Conservation (phyloP, 2,329 filamentous ascomycete genomes). For the Rutstroemia sp. region DNA sequence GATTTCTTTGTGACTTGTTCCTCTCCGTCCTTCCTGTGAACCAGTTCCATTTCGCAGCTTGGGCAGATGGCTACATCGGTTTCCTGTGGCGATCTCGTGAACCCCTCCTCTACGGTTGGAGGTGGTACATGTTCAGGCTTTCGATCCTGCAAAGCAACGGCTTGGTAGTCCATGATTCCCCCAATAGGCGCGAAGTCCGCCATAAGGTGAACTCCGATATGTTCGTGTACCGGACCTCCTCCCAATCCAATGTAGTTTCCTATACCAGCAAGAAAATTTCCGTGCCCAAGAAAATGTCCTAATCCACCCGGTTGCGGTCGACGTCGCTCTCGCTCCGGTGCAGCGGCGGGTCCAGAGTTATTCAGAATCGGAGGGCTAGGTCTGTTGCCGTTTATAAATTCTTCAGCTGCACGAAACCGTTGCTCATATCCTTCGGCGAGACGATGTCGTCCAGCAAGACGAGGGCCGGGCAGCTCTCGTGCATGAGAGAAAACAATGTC, state of each 20-base stretch:
- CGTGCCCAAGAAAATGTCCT: not conserved
- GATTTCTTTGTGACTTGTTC: conserved; percentile 33
- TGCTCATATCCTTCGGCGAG: not conserved
- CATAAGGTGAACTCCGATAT: not conserved
- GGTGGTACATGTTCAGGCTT: conserved; percentile 27
- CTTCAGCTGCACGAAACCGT: not conserved
- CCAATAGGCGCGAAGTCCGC: conserved; percentile 17
- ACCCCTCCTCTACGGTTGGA: conserved; percentile 62
- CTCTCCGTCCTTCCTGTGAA: conserved; percentile 47
- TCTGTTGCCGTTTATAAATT: no score
- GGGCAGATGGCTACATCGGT: conserved; percentile 75
- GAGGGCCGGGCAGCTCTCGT: conserved; percentile 4
- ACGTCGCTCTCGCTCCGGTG: no score
- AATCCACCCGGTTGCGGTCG: no score
- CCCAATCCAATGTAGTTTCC: not conserved
- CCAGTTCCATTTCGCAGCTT: conserved; percentile 77
- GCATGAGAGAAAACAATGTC: conserved; percentile 8
- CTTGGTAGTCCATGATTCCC: conserved; percentile 23
- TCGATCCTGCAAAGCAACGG: conserved; percentile 18
- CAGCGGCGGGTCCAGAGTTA: no score
- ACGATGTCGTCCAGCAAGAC: not conserved
- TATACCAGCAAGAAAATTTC: not conserved
- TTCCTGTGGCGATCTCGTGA: conserved; percentile 68
- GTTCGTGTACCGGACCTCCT: not conserved
- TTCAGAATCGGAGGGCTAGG: no score